A percentile compares a stretch with the other conserved stretches of the same genome.
Conservation (phyloP, 2,329 filamentous ascomycete species). For the Shiraia sp. region DNA sequence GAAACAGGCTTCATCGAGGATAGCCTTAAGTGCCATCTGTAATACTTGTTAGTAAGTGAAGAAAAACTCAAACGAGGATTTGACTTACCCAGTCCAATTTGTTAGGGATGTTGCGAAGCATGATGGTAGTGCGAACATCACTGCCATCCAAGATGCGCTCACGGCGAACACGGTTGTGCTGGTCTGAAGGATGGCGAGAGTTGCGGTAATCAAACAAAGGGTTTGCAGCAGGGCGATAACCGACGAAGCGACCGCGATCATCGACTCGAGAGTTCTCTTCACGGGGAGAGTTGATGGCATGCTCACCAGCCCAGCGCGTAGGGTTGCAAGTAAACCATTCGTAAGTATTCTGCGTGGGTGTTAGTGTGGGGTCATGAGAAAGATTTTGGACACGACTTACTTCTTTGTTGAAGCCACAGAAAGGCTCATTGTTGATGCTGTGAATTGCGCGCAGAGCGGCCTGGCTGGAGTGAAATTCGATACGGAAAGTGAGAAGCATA, state of each 20-base stretch:
- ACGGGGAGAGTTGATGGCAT: conserved; percentile 21
- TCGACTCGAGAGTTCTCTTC: conserved; percentile 25
- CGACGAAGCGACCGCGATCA: conserved; percentile 25
- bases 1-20: conserved; percentile 77
- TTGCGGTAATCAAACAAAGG: conserved; percentile 2
- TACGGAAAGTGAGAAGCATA: conserved; percentile 27
- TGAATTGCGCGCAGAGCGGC: conserved; percentile 32
- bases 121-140: conserved; percentile 66
- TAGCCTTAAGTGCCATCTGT: conserved; percentile 63
- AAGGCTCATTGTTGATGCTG: conserved; percentile 11
- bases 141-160: conserved; percentile 46
- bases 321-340: conserved; percentile 20
- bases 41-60: conserved; percentile 14
- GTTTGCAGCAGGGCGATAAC: conserved; percentile 13
- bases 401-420: neutral
- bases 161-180: conserved; percentile 46
- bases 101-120: conserved; percentile 94
- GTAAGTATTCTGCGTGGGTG: conserved; percentile 23
- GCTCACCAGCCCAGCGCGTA: conserved; percentile 23
- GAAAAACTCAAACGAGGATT: too few species aligned
- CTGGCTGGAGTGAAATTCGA: conserved; percentile 38
- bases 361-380: conserved; percentile 16
- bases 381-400: conserved; percentile 13
- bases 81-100: conserved; percentile 68
- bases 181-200: conserved; percentile 28